A percentile compares a stretch with the other conserved stretches of the same genome.
Conservation (phyloP, 345 rosid genomes). For the Combretum micranthum region DNA sequence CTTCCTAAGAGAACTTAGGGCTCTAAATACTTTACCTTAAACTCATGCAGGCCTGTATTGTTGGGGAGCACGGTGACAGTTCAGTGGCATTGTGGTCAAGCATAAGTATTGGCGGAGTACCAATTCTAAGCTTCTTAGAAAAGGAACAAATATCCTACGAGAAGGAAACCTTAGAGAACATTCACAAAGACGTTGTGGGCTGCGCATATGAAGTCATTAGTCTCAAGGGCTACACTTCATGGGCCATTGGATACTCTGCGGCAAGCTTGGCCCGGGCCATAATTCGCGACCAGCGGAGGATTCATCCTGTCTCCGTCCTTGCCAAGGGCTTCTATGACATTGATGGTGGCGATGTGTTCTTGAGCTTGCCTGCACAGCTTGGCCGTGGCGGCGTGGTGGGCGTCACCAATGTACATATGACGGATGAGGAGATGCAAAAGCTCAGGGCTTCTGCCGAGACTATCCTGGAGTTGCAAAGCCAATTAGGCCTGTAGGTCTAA, state of each 20-base stretch:
- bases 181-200: conserved; percentile 56
- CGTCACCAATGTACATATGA: conserved; percentile 73
- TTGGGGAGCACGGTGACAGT: conserved; percentile 96
- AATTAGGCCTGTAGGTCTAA: conserved; percentile 40
- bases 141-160: conserved; percentile 67
- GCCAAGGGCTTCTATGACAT: conserved; percentile 83
- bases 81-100: conserved; percentile 97
- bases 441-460: conserved; percentile 67
- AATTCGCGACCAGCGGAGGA: conserved; percentile 78
- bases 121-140: conserved; percentile 68
- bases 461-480: conserved; percentile 59
- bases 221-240: conserved; percentile 92
- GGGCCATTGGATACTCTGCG: conserved; percentile 96
- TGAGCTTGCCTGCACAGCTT: conserved; percentile 77
- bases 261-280: conserved; percentile 68
- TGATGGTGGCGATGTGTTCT: conserved; percentile 61
- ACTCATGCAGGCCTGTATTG: conserved; percentile 51
- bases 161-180: conserved; percentile 65
- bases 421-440: conserved; percentile 49
- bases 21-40: not conserved
- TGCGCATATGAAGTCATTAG: conserved; percentile 80
- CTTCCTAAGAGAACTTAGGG: no score
- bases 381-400: conserved; percentile 74
- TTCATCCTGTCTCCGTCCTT: conserved; percentile 85
- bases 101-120: conserved; percentile 89